Base-by-base conservation (phyloP, 73 alveolate genomes). In the Tetrahymena elliotti region DNA sequence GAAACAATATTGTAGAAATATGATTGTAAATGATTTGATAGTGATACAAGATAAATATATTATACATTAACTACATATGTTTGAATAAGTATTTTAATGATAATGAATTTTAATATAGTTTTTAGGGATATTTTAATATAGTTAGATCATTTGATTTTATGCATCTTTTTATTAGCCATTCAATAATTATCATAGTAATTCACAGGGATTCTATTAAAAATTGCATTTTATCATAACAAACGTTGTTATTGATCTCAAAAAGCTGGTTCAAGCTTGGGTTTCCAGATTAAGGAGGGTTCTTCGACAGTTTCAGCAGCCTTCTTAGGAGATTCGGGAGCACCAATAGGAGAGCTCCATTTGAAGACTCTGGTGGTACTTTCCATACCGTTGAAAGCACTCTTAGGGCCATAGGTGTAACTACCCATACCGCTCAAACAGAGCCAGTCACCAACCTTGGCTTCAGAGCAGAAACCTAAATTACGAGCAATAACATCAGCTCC, bases 321-420 rank as follows among this genome's bases (percentile, higher is more conserved):
- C 33, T 68, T 68, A 31, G 88, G 88, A 68, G 88, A n/a, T 27
- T 68, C 88, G 33, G 88, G 88, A 68, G 38, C 88, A n/a, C 88
- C 88, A 16, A 68, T 18, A 31, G 88, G 88, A 68, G 88, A 68
- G 36, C 38, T 27, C 88, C 88, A 68, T n/a, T 68, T 68, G 88
- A 68, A 68, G n/a, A 84, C 54, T 84, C 94, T 84, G n/a, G 83
- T 84, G 11, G 54, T 84, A 33, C 94, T 84, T 83, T 92, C 40
- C 96, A 94, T 94, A 27, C 96, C 96, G 37, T 94, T 94, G 52
- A 94, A 94, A 6, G 82, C 38, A 88, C 95, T 84, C 95, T 94
- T 94, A 9, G 95, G 95, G 15, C 96, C 96, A 88, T 84, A 36
- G 3, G 96, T 94, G 38, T 94, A 94, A 34, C 93, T 53, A 4